Percentiles rank a stretch among this genome's conserved stretches.
These are phyloP conservation scores for Moesziomyces sp. DNA, from an alignment of 1,284 basidiomycete genomes.

Conservation along the genomic window DNA sequence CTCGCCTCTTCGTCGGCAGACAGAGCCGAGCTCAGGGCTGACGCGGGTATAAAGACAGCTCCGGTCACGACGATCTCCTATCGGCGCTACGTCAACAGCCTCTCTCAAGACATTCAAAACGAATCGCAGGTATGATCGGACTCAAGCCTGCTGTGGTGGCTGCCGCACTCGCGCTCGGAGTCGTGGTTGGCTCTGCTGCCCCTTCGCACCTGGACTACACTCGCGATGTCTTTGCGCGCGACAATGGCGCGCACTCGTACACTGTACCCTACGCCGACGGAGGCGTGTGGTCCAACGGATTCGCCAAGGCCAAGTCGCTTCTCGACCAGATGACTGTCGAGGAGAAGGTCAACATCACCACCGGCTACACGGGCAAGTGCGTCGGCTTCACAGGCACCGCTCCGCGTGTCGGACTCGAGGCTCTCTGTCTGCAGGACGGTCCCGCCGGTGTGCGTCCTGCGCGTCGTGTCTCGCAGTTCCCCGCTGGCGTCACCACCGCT, in stretches of 20 bases:
- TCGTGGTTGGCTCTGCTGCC: conserved; percentile 6
- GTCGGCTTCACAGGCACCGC: conserved; percentile 68
- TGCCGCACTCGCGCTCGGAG: conserved; percentile 9
- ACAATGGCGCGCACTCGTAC: conserved; percentile 26
- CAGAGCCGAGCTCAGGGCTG: too few species aligned
- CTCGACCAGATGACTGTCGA: conserved; percentile 69
- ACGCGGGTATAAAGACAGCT: too few species aligned
- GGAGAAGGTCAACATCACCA: conserved; percentile 70
- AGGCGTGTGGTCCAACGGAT: conserved; percentile 73
- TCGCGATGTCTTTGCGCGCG: conserved; percentile 15
- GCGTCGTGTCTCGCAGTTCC: conserved; percentile 71
- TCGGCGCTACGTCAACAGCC: too few species aligned
- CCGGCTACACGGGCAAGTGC: conserved; percentile 60
- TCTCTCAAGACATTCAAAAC: too few species aligned
- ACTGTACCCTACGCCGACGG: conserved; percentile 42
- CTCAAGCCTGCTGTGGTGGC: conserved; percentile 6
- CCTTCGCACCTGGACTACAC: conserved; percentile 6
- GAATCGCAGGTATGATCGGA: neutral
- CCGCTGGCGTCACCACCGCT: conserved; percentile 78
- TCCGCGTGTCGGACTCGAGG: conserved; percentile 74
- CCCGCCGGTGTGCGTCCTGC: conserved; percentile 73
- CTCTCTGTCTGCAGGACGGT: conserved; percentile 74
- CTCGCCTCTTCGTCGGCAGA: too few species aligned
- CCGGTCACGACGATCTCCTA: too few species aligned
- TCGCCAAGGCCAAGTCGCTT: conserved; percentile 69